Percentiles rank a stretch among this genome's conserved stretches.
These are phyloP conservation scores for Nematocida homosporus DNA, from an alignment of 371 early-diverging fungal species.

Conservation along the genomic window DNA sequence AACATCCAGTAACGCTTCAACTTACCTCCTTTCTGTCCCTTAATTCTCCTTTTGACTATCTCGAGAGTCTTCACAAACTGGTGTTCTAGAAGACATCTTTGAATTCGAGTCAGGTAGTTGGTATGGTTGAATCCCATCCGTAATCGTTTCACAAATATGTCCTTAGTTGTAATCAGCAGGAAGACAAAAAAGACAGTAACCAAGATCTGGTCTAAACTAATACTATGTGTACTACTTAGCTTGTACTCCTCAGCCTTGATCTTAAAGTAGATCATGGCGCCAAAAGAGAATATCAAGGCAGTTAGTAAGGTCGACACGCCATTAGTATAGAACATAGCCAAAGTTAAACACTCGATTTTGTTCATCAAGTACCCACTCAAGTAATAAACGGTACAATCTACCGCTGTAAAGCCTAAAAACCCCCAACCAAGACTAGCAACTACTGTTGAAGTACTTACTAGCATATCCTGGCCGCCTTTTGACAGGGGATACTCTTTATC, in stretches of 20 bases:
- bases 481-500: background rate
- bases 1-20: constrained; percentile 36
- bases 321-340: constrained; percentile 40
- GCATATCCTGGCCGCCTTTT: background rate
- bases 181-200: constrained; percentile 14
- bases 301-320: constrained; percentile 38
- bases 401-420: constrained; percentile 5
- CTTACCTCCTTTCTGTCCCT: constrained; percentile 29
- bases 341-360: constrained; percentile 34
- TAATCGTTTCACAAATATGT: constrained; percentile 54
- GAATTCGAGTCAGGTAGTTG: constrained; percentile 63
- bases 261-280: background rate
- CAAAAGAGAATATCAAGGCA: background rate
- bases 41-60: constrained; percentile 32
- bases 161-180: constrained; percentile 23
- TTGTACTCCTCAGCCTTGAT: constrained; percentile 33
- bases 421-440: background rate
- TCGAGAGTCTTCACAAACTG: constrained; percentile 58
- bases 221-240: background rate
- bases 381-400: constrained; percentile 42
- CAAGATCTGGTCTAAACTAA: constrained; percentile 22
- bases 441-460: background rate
- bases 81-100: constrained; percentile 59
- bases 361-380: constrained; percentile 24
- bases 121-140: constrained; percentile 65